These are phyloP conservation scores for Coemansia sp. DNA, from an alignment of 192 early-diverging fungal species.

Conservation along the genomic window DNA sequence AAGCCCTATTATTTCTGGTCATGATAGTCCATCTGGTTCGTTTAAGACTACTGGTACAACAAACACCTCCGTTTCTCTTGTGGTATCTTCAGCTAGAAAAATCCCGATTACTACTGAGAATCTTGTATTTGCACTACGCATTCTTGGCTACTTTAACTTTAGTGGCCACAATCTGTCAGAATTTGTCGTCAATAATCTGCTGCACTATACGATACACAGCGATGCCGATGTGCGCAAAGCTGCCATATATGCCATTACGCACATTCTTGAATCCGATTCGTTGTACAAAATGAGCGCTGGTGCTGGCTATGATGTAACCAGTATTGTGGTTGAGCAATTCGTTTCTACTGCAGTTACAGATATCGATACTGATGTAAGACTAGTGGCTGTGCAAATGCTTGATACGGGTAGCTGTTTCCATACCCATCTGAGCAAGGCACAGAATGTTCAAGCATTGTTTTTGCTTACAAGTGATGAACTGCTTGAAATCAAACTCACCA, in stretches of 20 bases:
- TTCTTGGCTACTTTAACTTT: constrained; percentile 86
- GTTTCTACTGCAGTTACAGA: constrained; percentile 89
- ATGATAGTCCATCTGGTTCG: no score
- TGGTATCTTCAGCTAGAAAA: constrained; percentile 14
- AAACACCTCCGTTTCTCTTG: constrained; percentile 11
- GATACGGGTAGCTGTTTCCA: constrained; percentile 71
- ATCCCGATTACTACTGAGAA: constrained; percentile 53
- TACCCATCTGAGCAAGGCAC: constrained; percentile 83
- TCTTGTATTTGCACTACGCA: constrained; percentile 78
- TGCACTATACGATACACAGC: constrained; percentile 79
- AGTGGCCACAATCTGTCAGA: constrained; percentile 78
- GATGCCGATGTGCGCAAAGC: constrained; percentile 74
- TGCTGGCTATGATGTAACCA: constrained; percentile 78
- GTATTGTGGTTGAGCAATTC: constrained; percentile 85
- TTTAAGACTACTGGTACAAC: background rate
- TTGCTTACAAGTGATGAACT: constrained; percentile 90
- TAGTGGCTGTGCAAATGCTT: constrained; percentile 37
- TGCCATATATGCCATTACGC: constrained; percentile 69
- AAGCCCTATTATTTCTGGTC: no score
- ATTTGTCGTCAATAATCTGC: constrained; percentile 82
- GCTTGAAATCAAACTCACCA: constrained; percentile 80
- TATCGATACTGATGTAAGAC: constrained; percentile 31
- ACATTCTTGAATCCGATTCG: constrained; percentile 76
- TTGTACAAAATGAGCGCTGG: constrained; percentile 74
- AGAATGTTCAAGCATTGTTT: constrained; percentile 84